These are phyloP conservation scores for Leishmania tarentolae DNA, from an alignment of 208 protist species.

Conservation along the genomic window DNA sequence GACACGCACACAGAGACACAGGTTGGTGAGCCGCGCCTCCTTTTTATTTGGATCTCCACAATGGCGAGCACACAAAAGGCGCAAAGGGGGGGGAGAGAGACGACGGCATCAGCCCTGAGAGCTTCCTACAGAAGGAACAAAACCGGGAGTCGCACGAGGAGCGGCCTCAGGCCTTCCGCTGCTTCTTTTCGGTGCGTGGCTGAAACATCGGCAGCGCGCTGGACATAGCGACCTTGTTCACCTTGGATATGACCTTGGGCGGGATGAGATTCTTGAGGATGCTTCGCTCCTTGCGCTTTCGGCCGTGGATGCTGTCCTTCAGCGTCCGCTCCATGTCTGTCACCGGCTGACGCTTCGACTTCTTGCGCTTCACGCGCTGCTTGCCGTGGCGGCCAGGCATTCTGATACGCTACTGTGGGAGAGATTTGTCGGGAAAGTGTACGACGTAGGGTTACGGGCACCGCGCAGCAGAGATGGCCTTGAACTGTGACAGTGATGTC, in stretches of 20 bases:
- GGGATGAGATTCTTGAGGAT: constrained; percentile 85
- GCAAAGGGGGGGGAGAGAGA: not conserved
- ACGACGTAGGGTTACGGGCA: not conserved
- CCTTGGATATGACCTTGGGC: constrained; percentile 58
- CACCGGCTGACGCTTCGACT: constrained; percentile 74
- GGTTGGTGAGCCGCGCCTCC: not conserved
- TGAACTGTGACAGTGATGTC: not conserved
- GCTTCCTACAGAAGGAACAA: not conserved
- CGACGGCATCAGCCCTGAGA: not conserved
- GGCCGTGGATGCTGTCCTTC: constrained; percentile 89
- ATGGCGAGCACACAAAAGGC: not conserved
- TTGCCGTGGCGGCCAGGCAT: constrained; percentile 91
- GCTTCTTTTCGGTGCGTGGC: constrained; percentile 14
- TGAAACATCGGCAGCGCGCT: constrained; percentile 85
- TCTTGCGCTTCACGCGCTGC: constrained; percentile 90
- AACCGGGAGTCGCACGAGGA: not conserved
- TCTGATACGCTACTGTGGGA: not conserved
- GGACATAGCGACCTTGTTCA: constrained; percentile 62
- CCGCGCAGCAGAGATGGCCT: not conserved
- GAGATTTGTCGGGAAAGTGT: not conserved
- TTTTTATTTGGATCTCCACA: not conserved
- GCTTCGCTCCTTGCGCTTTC: constrained; percentile 75
- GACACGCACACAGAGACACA: not conserved
- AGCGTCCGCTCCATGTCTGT: constrained; percentile 89
- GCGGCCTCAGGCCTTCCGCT: not conserved